Evolutionary conservation across 116 monocot species (phyloP).

Genomic region (Thalassia testudinum): DNA sequence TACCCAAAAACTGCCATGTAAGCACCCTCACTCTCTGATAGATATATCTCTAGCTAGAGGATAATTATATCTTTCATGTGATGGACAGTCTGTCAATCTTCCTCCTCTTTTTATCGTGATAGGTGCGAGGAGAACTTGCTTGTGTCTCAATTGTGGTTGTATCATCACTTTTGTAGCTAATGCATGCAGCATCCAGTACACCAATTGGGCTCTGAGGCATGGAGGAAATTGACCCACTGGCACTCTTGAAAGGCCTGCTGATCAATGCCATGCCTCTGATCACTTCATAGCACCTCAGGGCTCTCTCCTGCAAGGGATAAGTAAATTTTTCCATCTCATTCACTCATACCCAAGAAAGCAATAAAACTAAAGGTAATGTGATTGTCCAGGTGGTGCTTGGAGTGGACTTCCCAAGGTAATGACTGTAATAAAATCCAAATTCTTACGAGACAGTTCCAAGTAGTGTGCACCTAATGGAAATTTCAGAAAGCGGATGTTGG

Average conservation of each 20-base stretch:
- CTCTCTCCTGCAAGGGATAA: conserved; percentile 40
- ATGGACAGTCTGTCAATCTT: conserved; percentile 24
- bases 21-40: neutral
- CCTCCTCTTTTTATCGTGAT: conserved; percentile 50
- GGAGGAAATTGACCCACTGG: conserved; percentile 20
- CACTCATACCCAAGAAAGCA: too few relatives aligned
- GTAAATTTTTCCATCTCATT: too few relatives aligned
- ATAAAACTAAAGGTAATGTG: too few relatives aligned
- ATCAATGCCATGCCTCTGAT: conserved; percentile 31
- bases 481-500: too few relatives aligned
- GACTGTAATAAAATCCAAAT: too few relatives aligned
- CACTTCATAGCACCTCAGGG: conserved; percentile 40
- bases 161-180: conserved; percentile 69
- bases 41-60: neutral
- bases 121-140: conserved; percentile 15
- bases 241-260: conserved; percentile 8
- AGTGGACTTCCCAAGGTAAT: too few relatives aligned
- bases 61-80: conserved; percentile 4
- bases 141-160: conserved; percentile 18
- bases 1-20: neutral
- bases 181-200: conserved; percentile 68
- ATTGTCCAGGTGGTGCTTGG: too few relatives aligned
- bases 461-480: too few relatives aligned
- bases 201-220: conserved; percentile 73
- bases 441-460: too few relatives aligned